Evolutionary conservation across 2,329 filamentous ascomycete genomes (phyloP).

Genomic region (Fusarium phyllophilum): DNA sequence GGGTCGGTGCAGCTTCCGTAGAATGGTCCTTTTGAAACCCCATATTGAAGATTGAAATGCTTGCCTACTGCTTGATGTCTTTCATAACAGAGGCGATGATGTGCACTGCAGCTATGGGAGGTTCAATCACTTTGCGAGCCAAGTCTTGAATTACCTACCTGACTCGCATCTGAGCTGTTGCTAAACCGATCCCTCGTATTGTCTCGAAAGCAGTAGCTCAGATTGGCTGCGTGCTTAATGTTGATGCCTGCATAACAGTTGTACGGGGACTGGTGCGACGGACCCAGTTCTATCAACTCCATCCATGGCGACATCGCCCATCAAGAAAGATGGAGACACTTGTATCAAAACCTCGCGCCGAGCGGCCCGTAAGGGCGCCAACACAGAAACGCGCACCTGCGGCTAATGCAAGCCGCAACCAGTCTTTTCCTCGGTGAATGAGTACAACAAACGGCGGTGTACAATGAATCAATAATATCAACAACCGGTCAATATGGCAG

Average conservation of each 20-base stretch:
- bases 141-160: not conserved
- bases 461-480: conserved; percentile 17
- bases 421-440: conserved; percentile 8
- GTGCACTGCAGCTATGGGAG: not conserved
- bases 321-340: conserved; percentile 30
- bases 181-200: conserved; percentile 4
- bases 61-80: not conserved
- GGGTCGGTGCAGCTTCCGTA: not conserved
- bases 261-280: conserved; percentile 12
- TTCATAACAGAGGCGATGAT: not conserved
- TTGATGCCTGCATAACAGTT: conserved; percentile 24
- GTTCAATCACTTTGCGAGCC: not conserved
- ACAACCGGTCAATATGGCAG: conserved; percentile 22
- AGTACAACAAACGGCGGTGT: conserved; percentile 42
- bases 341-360: conserved; percentile 33
- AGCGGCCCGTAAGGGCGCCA: conserved; percentile 32
- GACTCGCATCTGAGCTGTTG: not conserved
- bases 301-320: conserved; percentile 39
- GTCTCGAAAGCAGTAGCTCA: not conserved
- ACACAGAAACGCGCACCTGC: conserved; percentile 21
- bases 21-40: not conserved
- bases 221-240: conserved; percentile 11
- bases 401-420: conserved; percentile 40
- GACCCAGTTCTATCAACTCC: conserved; percentile 12
- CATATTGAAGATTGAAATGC: not conserved